phyloP scores from a whole-genome alignment of 495 filamentous ascomycete genomes.

The Penicillium egyptiacum region DNA sequence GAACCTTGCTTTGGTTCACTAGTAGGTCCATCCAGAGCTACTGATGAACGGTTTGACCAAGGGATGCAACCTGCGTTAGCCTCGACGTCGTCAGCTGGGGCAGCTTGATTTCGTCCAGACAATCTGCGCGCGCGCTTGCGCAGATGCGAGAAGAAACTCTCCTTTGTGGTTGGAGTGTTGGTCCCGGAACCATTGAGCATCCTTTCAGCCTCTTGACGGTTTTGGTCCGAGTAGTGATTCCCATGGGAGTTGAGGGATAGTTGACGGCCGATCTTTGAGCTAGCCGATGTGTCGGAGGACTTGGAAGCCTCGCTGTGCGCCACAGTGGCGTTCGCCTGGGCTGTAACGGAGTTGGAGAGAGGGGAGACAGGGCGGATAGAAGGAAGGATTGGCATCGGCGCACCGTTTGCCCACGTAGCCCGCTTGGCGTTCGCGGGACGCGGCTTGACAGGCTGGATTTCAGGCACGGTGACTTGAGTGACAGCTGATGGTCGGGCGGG shows the following conservation, averaged over 20 bases:
- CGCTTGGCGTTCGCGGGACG: conserved; percentile 68
- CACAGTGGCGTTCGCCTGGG: conserved; percentile 65
- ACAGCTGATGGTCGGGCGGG: conserved; percentile 45
- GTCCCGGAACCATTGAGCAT: conserved; percentile 79
- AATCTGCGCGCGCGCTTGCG: conserved; percentile 90
- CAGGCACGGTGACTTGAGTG: conserved; percentile 54
- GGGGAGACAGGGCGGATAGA: conserved; percentile 95
- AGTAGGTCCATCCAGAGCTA: conserved; percentile 67
- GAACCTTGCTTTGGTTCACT: conserved; percentile 53
- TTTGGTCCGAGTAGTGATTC: conserved; percentile 83
- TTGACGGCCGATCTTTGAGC: conserved; percentile 94
- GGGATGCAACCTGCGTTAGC: conserved; percentile 88
- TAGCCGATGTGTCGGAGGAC: conserved; percentile 44
- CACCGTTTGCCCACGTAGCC: conserved; percentile 85
- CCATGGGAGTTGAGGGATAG: conserved; percentile 92
- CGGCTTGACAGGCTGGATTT: conserved; percentile 53
- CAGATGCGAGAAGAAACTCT: conserved; percentile 96
- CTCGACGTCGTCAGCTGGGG: conserved; percentile 81
- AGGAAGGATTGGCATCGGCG: conserved; percentile 96
- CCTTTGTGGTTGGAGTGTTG: conserved; percentile 66
- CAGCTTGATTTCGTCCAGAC: conserved; percentile 81
- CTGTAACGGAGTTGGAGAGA: conserved; percentile 85
- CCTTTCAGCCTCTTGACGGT: conserved; percentile 87
- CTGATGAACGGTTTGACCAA: conserved; percentile 82
- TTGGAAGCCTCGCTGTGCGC: conserved; percentile 31